Evolutionary conservation across 768 basidiomycete genomes (phyloP).

Genomic region (Agrocybe pediades): DNA sequence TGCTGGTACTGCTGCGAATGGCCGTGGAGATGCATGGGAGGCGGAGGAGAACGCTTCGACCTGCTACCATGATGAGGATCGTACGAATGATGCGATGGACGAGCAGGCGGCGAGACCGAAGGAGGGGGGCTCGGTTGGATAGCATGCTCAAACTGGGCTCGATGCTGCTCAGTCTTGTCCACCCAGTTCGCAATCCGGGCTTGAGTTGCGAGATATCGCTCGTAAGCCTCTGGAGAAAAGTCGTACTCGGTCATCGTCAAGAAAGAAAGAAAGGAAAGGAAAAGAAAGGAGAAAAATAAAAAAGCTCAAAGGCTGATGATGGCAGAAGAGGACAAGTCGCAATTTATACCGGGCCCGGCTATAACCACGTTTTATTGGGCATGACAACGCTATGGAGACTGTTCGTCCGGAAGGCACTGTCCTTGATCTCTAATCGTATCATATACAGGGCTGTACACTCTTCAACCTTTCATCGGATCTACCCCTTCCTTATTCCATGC

Average conservation of each 20-base stretch:
- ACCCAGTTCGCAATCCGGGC: slow-evolving; percentile 54
- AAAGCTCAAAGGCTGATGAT: neutral
- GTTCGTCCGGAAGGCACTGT: neutral
- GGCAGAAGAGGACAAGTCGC: neutral
- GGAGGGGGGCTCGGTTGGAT: slow-evolving; percentile 13
- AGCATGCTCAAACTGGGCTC: slow-evolving; percentile 30
- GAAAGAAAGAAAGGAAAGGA: neutral
- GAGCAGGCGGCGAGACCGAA: slow-evolving; percentile 2
- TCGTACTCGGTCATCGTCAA: slow-evolving; percentile 59
- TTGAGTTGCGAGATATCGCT: slow-evolving; percentile 48
- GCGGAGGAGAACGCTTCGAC: slow-evolving; percentile 14
- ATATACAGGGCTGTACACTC: neutral
- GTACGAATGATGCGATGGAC: neutral
- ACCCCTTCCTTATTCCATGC: no score
- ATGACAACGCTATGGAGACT: neutral
- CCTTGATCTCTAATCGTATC: neutral
- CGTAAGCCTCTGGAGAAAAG: slow-evolving; percentile 57
- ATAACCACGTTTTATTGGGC: neutral
- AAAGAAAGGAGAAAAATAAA: slow-evolving; percentile 3
- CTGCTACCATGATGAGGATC: slow-evolving; percentile 3
- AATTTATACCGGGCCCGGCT: slow-evolving; percentile 8
- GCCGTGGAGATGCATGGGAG: slow-evolving; percentile 4
- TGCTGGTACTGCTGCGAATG: slow-evolving; percentile 7
- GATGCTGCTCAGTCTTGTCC: slow-evolving; percentile 41
- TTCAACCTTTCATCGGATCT: neutral